Evolutionary conservation across 305 asterid genomes (phyloP).

Genomic region (Lippia alba): DNA sequence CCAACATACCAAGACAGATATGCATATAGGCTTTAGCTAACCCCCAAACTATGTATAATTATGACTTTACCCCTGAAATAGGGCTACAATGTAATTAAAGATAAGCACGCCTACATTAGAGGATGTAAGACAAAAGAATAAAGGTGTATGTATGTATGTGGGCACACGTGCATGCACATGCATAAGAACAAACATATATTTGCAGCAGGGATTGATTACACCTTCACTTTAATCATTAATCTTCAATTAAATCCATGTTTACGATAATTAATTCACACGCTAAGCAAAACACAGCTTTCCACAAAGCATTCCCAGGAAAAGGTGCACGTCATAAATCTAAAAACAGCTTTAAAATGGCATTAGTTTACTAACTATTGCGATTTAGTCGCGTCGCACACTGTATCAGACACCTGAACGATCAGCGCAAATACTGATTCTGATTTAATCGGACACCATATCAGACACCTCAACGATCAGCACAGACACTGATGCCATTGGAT

Average conservation of each 20-base stretch:
- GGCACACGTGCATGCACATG: slow-evolving; percentile 34
- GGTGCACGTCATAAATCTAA: not conserved
- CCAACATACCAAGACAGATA: not conserved
- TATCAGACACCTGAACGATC: not conserved
- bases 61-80: not conserved
- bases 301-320: not conserved
- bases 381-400: no score
- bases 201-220: slow-evolving; percentile 15
- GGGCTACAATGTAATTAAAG: slow-evolving; percentile 16
- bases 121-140: slow-evolving; percentile 26
- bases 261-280: not conserved
- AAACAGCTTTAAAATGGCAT: not conserved
- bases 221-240: not conserved
- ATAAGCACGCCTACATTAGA: slow-evolving; percentile 29
- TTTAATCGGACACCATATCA: no score
- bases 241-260: not conserved
- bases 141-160: not conserved
- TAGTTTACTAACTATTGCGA: no score
- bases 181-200: slow-evolving; percentile 19
- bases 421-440: slow-evolving; percentile 9
- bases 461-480: slow-evolving; percentile 1
- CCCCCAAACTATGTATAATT: not conserved
- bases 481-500: not conserved
- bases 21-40: no score
- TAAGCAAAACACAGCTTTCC: not conserved